phyloP scores from a whole-genome alignment of 2,329 filamentous ascomycete genomes.

The Spiromastix sp. region DNA sequence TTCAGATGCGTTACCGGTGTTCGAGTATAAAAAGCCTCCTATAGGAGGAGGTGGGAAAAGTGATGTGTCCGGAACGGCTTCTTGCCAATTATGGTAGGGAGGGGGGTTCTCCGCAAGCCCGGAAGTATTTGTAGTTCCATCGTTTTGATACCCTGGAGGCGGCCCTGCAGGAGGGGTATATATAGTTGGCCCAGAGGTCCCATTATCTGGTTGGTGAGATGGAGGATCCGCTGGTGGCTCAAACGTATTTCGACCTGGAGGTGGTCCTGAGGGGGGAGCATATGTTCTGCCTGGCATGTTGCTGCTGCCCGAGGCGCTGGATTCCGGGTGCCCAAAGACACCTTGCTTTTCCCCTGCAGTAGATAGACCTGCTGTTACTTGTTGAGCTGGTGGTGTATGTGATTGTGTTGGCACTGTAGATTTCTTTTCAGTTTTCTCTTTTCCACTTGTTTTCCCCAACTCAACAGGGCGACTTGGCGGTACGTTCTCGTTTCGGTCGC shows the following conservation, averaged over 20 bases:
- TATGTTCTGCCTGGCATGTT: conserved; percentile 4
- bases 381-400: background rate
- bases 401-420: background rate
- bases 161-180: conserved; percentile 11
- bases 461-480: conserved; percentile 6
- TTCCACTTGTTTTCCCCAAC: no score
- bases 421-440: background rate
- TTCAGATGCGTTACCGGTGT: conserved; percentile 46
- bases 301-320: background rate
- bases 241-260: conserved; percentile 9
- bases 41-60: conserved; percentile 51
- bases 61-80: conserved; percentile 47
- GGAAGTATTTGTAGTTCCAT: conserved; percentile 6
- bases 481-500: background rate
- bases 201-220: background rate
- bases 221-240: background rate
- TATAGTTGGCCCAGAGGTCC: background rate
- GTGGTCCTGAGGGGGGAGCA: conserved; percentile 10
- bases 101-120: conserved; percentile 32
- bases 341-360: conserved; percentile 9
- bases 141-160: conserved; percentile 4
- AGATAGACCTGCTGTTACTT: conserved; percentile 3
- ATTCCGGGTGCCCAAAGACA: conserved; percentile 5
- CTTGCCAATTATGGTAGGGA: conserved; percentile 53
- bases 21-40: conserved; percentile 42